Evolutionary conservation across 441 rosid species (phyloP).

Genomic region (Dalechampia spathulata): DNA sequence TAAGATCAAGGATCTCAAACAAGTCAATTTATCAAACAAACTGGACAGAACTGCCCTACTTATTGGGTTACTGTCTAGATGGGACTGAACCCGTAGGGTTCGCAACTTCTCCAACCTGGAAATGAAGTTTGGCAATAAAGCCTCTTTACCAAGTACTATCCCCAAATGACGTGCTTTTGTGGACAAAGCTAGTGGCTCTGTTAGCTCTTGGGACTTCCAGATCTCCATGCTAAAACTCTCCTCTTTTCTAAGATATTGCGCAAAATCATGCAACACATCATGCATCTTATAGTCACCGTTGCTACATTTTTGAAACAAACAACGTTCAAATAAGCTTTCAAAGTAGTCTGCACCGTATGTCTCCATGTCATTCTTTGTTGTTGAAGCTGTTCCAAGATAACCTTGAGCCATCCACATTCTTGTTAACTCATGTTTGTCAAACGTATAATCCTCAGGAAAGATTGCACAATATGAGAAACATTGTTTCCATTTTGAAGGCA

Average conservation of each 20-base stretch:
- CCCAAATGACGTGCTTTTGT: not conserved
- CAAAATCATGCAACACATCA: not conserved
- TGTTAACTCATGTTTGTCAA: not conserved
- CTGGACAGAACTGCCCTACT: not conserved
- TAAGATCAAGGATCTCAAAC: not conserved
- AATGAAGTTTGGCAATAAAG: too few species aligned
- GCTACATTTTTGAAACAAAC: not conserved
- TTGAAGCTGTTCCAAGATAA: not conserved
- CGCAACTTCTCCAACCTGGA: not conserved
- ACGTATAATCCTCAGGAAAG: not conserved
- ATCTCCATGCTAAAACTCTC: not conserved
- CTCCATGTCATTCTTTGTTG: not conserved
- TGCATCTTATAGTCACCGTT: not conserved
- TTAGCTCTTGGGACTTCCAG: too few species aligned
- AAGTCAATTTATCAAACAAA: not conserved
- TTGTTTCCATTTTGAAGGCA: not conserved
- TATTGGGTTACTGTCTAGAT: not conserved
- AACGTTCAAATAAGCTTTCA: not conserved
- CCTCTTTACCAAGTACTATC: too few species aligned
- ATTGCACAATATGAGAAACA: not conserved
- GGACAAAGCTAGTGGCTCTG: not conserved
- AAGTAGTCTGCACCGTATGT: not conserved
- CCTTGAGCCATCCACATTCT: conserved; percentile 9
- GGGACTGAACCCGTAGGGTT: not conserved
- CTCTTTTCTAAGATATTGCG: not conserved